phyloP scores from a whole-genome alignment of 2,329 filamentous ascomycete genomes.

The Alternaria sp. region DNA sequence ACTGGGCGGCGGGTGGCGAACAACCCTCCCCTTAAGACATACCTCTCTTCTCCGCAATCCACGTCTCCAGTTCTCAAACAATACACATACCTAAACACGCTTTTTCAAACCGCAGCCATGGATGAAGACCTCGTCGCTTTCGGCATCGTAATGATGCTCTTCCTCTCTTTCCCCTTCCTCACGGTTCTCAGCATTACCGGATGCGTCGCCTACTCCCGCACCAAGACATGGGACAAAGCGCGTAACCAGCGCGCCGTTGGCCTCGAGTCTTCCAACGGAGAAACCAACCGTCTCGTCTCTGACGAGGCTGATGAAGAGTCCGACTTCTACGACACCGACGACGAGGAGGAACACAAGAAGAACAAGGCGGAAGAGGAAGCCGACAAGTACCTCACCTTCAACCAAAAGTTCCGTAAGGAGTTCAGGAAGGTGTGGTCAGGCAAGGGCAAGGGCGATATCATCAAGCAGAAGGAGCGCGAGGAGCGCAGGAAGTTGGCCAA shows the following conservation, averaged over 20 bases:
- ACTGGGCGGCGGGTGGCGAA: constrained; percentile 12
- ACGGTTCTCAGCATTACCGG: constrained; percentile 33
- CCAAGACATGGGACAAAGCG: constrained; percentile 43
- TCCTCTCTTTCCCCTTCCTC: constrained; percentile 36
- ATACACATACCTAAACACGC: neutral
- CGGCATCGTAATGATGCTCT: constrained; percentile 34
- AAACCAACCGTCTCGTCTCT: constrained; percentile 27
- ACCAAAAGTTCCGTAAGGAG: constrained; percentile 44
- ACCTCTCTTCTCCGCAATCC: neutral
- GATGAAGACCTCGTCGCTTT: constrained; percentile 42
- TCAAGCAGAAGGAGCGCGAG: constrained; percentile 43
- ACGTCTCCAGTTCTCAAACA: neutral
- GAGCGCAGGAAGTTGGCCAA: constrained; percentile 44
- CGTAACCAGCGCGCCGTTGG: constrained; percentile 35
- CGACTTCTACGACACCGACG: constrained; percentile 44
- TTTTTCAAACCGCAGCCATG: constrained; percentile 22
- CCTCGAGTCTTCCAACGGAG: constrained; percentile 30
- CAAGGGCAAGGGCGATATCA: constrained; percentile 35
- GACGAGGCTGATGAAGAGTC: constrained; percentile 26
- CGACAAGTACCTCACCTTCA: constrained; percentile 40
- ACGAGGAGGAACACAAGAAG: constrained; percentile 40
- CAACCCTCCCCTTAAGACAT: constrained; percentile 2
- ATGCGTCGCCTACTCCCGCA: constrained; percentile 41
- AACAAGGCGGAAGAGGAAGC: constrained; percentile 42
- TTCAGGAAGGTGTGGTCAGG: constrained; percentile 42